These are phyloP conservation scores for Scedosporium minutisporum DNA, from an alignment of 2,329 filamentous ascomycete species.

Conservation along the genomic window DNA sequence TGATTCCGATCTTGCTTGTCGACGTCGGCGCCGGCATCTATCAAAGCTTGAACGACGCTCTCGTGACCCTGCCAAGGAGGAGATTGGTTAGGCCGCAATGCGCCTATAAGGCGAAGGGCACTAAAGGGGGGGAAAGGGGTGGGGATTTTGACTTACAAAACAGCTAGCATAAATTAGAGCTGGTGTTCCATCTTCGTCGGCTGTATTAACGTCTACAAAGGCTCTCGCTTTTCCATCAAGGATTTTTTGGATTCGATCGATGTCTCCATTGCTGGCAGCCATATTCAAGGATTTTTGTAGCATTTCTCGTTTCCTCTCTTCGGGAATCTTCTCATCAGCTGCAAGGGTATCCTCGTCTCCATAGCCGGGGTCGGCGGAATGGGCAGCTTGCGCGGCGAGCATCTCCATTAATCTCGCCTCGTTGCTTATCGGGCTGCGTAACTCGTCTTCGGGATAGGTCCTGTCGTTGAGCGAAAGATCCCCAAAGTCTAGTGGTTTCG, in stretches of 20 bases:
- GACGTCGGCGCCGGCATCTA: constrained; percentile 78
- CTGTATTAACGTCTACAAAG: constrained; percentile 75
- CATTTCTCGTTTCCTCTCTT: constrained; percentile 66
- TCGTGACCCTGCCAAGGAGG: constrained; percentile 61
- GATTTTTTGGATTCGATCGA: constrained; percentile 67
- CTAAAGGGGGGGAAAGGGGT: not conserved
- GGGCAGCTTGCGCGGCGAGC: constrained; percentile 86
- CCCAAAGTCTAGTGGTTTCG: constrained; percentile 73
- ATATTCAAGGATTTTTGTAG: constrained; percentile 86
- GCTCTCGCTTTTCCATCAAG: constrained; percentile 62
- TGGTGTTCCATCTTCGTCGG: constrained; percentile 92
- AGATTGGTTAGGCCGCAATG: not conserved
- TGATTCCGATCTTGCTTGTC: constrained; percentile 92
- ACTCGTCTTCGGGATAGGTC: constrained; percentile 54
- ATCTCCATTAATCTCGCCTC: constrained; percentile 89
- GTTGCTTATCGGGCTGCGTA: constrained; percentile 57
- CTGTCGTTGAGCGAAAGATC: constrained; percentile 75
- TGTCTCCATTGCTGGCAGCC: constrained; percentile 93
- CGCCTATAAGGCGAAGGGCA: not conserved
- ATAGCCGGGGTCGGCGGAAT: constrained; percentile 62
- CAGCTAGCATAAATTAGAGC: constrained; percentile 96
- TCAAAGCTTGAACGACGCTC: constrained; percentile 71
- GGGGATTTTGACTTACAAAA: constrained; percentile 53
- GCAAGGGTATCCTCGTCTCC: constrained; percentile 75
- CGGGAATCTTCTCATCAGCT: constrained; percentile 61